These are phyloP conservation scores for Colletotrichum acutatum DNA, from an alignment of 2,329 filamentous ascomycete species.

Conservation along the genomic window DNA sequence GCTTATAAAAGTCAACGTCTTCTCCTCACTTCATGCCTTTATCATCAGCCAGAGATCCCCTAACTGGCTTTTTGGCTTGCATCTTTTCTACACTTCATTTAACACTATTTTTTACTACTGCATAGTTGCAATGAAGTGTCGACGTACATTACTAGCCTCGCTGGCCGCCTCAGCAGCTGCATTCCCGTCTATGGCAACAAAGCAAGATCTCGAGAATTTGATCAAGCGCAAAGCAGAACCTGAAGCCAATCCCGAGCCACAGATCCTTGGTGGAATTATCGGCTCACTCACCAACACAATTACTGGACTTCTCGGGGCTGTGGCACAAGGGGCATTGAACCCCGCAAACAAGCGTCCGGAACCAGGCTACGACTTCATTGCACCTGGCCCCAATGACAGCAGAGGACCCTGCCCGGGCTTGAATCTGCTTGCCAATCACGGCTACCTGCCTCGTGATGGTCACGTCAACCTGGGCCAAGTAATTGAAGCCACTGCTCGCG, in stretches of 20 bases:
- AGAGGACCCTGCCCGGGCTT: slow-evolving; percentile 52
- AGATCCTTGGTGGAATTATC: background rate
- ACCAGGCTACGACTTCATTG: slow-evolving; percentile 22
- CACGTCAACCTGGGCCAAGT: slow-evolving; percentile 32
- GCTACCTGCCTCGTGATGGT: slow-evolving; percentile 54
- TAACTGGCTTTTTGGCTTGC: background rate
- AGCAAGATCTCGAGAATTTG: slow-evolving; percentile 5
- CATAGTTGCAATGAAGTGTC: slow-evolving; percentile 13
- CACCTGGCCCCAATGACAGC: slow-evolving; percentile 10
- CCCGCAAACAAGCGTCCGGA: slow-evolving; percentile 17
- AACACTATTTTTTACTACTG: too few relatives aligned
- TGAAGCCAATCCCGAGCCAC: slow-evolving; percentile 14
- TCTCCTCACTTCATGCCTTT: background rate
- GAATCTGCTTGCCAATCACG: slow-evolving; percentile 57
- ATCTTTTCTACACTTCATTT: too few relatives aligned
- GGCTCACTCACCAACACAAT: slow-evolving; percentile 11
- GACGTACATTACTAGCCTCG: background rate
- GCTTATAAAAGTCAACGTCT: background rate
- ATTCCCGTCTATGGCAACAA: slow-evolving; percentile 18
- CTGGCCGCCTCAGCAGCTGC: slow-evolving; percentile 13
- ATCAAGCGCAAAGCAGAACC: slow-evolving; percentile 14
- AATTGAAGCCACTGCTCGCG: slow-evolving; percentile 22
- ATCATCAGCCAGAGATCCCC: background rate
- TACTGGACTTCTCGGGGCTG: slow-evolving; percentile 19
- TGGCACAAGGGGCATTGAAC: slow-evolving; percentile 16